Evolutionary conservation across 345 rosid species (phyloP).

Genomic region (Carallia pectinifolia): DNA sequence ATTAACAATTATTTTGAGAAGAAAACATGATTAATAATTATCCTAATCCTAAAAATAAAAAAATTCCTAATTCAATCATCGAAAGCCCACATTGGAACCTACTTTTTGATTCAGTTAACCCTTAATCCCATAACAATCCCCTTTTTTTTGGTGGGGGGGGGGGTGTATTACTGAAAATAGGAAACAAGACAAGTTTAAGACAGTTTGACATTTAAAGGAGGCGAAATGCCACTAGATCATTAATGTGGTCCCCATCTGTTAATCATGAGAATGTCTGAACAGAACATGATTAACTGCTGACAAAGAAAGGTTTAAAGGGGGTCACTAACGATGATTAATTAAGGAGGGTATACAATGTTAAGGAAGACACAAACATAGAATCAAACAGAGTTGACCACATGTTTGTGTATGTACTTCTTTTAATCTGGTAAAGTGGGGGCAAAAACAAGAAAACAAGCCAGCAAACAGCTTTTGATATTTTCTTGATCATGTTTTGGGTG

Average conservation of each 20-base stretch:
- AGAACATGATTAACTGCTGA: constrained; percentile 20
- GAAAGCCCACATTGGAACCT: constrained; percentile 13
- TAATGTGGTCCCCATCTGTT: constrained; percentile 35
- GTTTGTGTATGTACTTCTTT: constrained; percentile 5
- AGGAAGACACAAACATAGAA: constrained; percentile 19
- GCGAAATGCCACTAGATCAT: constrained; percentile 1
- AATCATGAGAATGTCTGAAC: constrained; percentile 23
- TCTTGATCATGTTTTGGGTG: constrained; percentile 57
- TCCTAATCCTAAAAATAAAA: background rate
- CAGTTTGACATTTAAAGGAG: constrained; percentile 13
- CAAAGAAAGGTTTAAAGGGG: constrained; percentile 21
- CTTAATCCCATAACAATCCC: constrained; percentile 10
- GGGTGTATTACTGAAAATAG: background rate
- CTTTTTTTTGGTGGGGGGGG: background rate
- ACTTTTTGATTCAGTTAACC: constrained; percentile 2
- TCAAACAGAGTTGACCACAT: constrained; percentile 35
- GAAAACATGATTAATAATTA: constrained; percentile 1
- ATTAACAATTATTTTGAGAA: constrained; percentile 1
- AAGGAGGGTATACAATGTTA: constrained; percentile 11
- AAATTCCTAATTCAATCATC: constrained; percentile 11
- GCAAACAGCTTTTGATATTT: constrained; percentile 29
- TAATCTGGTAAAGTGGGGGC: constrained; percentile 15
- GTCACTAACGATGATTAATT: constrained; percentile 15
- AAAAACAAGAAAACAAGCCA: constrained; percentile 40
- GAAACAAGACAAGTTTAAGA: constrained; percentile 12